A percentile compares a stretch with the other conserved stretches of the same genome.
phyloP scores from a whole-genome alignment of 805 yeast genomes.

The Starmerella gropengiesseri region DNA sequence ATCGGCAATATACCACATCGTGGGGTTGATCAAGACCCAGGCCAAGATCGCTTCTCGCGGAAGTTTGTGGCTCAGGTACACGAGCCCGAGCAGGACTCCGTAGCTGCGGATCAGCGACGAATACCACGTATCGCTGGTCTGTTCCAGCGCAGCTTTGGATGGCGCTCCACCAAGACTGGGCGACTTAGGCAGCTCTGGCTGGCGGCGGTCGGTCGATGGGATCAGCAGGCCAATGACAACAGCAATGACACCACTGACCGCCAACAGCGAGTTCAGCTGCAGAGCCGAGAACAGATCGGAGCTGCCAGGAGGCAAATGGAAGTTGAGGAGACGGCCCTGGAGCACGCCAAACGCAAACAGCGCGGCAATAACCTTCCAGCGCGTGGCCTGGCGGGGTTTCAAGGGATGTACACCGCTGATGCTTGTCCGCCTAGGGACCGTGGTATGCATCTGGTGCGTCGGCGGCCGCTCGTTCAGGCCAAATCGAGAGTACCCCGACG shows the following conservation, averaged over 20 bases:
- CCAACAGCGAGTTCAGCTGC: not conserved
- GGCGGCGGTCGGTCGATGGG: not conserved
- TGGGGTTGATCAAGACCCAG: constrained; percentile 32
- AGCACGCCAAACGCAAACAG: constrained; percentile 13
- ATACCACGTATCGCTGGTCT: constrained; percentile 25
- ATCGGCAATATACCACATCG: constrained; percentile 33
- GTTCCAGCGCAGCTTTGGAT: constrained; percentile 8
- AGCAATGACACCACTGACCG: not conserved
- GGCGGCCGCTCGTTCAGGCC: constrained; percentile 23
- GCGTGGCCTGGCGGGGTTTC: not conserved
- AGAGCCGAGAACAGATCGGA: not conserved
- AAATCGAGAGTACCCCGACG: constrained; percentile 20
- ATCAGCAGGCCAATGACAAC: not conserved
- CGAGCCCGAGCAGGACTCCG: constrained; percentile 33
- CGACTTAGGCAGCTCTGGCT: not conserved
- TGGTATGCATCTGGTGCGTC: constrained; percentile 22
- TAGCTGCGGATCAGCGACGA: constrained; percentile 31
- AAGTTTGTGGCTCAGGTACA: constrained; percentile 32
- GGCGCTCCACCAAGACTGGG: constrained; percentile 4
- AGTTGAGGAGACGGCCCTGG: constrained; percentile 17
- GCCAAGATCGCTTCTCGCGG: constrained; percentile 30
- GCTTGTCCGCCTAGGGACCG: constrained; percentile 11
- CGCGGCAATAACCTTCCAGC: not conserved
- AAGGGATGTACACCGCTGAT: constrained; percentile 2
- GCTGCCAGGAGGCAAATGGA: constrained; percentile 15